A percentile compares a stretch with the other conserved stretches of the same genome.
These are phyloP conservation scores for Plasmodium inui DNA, from an alignment of 169 alveolate species.

Conservation along the genomic window DNA sequence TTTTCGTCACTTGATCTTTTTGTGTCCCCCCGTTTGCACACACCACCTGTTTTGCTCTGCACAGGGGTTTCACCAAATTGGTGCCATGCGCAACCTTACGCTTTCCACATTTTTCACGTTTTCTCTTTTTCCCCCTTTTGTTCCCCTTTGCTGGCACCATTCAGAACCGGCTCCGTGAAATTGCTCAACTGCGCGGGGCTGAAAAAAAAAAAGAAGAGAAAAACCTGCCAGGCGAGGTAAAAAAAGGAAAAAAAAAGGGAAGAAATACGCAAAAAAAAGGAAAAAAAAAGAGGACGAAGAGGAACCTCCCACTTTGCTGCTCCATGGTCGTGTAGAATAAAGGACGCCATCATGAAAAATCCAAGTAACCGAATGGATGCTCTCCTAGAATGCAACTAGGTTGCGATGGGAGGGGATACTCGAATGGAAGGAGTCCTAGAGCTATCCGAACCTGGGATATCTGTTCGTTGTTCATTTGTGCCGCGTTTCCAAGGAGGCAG, in stretches of 20 bases:
- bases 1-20: background rate
- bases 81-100: background rate
- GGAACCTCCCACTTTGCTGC: background rate
- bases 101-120: background rate
- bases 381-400: background rate
- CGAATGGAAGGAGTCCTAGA: background rate
- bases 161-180: constrained; percentile 62
- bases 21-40: background rate
- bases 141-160: background rate
- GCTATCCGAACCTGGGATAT: background rate
- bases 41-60: background rate
- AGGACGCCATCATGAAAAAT: background rate
- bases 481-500: background rate
- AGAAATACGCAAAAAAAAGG: no score
- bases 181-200: constrained; percentile 53
- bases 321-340: background rate
- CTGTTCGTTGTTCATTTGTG: background rate
- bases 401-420: background rate
- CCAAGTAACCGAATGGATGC: background rate
- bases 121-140: background rate
- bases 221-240: constrained; percentile 25
- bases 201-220: constrained; percentile 58
- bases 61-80: background rate
- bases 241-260: background rate
- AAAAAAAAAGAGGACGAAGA: background rate